These are phyloP conservation scores for Russula brevipes DNA, from an alignment of 768 basidiomycete genomes.

Conservation along the genomic window DNA sequence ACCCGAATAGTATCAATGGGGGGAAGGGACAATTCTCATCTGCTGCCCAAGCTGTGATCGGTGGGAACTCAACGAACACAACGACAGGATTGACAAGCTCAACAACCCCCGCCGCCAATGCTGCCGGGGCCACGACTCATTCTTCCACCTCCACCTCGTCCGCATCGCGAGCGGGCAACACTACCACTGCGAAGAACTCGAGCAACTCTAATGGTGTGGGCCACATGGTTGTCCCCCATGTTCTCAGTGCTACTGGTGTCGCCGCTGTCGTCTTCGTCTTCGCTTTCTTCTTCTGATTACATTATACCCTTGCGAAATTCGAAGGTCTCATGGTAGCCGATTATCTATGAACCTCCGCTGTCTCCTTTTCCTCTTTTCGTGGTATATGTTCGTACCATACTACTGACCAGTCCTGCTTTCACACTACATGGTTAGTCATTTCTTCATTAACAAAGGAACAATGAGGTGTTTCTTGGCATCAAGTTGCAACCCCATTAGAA, in stretches of 20 bases:
- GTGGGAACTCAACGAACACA: slow-evolving; percentile 44
- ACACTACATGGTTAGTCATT: background rate
- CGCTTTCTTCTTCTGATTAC: slow-evolving; percentile 12
- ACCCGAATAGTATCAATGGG: slow-evolving; percentile 45
- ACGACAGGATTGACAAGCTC: background rate
- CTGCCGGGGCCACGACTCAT: slow-evolving; percentile 21
- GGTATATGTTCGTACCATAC: slow-evolving; percentile 7
- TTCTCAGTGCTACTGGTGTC: slow-evolving; percentile 25
- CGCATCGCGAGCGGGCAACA: background rate
- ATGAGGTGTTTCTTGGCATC: background rate
- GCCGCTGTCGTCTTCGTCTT: slow-evolving; percentile 22
- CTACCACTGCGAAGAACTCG: background rate
- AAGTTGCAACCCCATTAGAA: too few species aligned
- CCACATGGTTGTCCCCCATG: slow-evolving; percentile 18
- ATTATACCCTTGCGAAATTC: background rate
- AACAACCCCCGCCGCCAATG: slow-evolving; percentile 26
- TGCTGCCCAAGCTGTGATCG: slow-evolving; percentile 51
- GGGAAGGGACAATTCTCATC: slow-evolving; percentile 71
- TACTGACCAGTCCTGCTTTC: slow-evolving; percentile 2
- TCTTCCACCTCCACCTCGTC: slow-evolving; percentile 7
- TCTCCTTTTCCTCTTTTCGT: background rate
- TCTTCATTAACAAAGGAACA: background rate
- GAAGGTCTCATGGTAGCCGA: background rate
- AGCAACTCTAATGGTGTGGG: slow-evolving; percentile 20
- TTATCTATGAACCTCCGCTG: background rate